Evolutionary conservation across 2,329 filamentous ascomycete species (phyloP), one percentile per base, ranked within the genome.

Genomic region (Emmonsiellopsis sp.): DNA sequence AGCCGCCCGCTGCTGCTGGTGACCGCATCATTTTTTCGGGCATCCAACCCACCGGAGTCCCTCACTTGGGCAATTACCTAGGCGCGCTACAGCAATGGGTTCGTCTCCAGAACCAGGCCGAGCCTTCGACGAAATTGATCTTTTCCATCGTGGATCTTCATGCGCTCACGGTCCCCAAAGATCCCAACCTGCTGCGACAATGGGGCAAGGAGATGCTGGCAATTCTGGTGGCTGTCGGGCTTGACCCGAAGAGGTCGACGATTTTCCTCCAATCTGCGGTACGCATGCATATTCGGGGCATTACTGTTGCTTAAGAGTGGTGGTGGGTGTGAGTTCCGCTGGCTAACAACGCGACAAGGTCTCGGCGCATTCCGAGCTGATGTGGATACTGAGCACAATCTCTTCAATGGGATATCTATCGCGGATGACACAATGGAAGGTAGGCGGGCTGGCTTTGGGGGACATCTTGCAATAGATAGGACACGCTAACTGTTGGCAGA

Each of bases 371-470:
- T 76, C 87, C 3, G 91, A 97, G 70, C 78, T 98, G 58, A 95
- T 95, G 87, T 98, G 93, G 93, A 90, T 97, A 65, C 73, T 98
- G 57, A 92, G 89, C 65, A 96, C 91, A 60, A 87, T 87, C 51
- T 88, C 93, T 26, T 92, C 88, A 5, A 90, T 93, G 70, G 93
- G 93, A 40, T 95, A 95, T 71, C 75, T 98, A n/a, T 86, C 86
- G 8, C 80, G 93, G n/a, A 98, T 98, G 93, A 97, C 93, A 31
- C 93, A 97, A 70, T 98, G 93, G 91, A 98, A 98, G 83, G 89
- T 89, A 65, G 58, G 15, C n/a, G 3, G 20, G 3, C 31, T 35
- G 16, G 31, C 31, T 47, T 56, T 46, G 66, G 63, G 37, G 16
- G 41, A 31, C 41, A 9, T n/a, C 16, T 5, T 10, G 10, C 7